Conservation (phyloP, 768 basidiomycete species). For the Gloeopeniophorella convolvens region DNA sequence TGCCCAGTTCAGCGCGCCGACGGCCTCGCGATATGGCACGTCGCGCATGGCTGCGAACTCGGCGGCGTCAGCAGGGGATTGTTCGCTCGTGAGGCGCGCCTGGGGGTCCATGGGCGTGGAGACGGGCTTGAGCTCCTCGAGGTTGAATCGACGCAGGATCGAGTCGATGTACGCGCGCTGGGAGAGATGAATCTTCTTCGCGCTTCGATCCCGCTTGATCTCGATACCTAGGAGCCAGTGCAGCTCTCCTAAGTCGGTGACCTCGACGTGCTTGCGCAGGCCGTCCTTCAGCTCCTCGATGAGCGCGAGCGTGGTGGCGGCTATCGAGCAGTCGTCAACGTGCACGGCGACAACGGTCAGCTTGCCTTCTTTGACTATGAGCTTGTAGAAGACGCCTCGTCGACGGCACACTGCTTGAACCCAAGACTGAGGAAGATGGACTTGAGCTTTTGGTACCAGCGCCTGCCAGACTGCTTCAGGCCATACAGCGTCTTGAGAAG, state of each 20-base stretch:
- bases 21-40: constrained; percentile 24
- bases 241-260: neutral
- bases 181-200: constrained; percentile 23
- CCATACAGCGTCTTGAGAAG: constrained; percentile 12
- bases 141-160: constrained; percentile 22
- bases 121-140: constrained; percentile 23
- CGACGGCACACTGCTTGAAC: constrained; percentile 13
- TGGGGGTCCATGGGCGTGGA: constrained; percentile 26
- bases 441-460: constrained; percentile 16
- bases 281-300: constrained; percentile 6
- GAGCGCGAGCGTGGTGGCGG: neutral
- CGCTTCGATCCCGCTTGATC: neutral
- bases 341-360: too few species aligned
- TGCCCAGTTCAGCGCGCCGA: constrained; percentile 33
- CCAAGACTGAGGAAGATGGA: constrained; percentile 8
- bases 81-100: neutral
- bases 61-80: neutral
- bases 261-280: neutral
- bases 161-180: constrained; percentile 29
- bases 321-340: constrained; percentile 21
- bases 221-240: constrained; percentile 4
- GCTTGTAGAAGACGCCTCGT: constrained; percentile 17
- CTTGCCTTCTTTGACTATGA: constrained; percentile 12
- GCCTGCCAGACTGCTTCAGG: constrained; percentile 14
- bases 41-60: constrained; percentile 6